Percentiles rank a stretch among this genome's conserved stretches.
phyloP scores from a whole-genome alignment of 164 flowering plant species.

The grape (Vitis vinifera) region DNA sequence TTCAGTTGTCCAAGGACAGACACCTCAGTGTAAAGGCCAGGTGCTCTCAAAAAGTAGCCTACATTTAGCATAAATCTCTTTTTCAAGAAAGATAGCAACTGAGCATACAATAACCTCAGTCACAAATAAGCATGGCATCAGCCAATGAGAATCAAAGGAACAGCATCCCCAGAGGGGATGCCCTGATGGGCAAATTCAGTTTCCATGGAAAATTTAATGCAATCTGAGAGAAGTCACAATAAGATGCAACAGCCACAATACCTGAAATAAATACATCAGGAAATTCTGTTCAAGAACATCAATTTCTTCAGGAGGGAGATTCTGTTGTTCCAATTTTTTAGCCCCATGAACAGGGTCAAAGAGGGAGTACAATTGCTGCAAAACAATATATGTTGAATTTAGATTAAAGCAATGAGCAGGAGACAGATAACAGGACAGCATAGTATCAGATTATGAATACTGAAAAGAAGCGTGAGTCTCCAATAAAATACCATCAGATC shows the following conservation, averaged over 20 bases:
- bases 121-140: too few species aligned
- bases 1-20: too few species aligned
- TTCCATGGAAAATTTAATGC: background rate
- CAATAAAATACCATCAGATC: conserved; percentile 74
- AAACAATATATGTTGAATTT: background rate
- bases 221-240: background rate
- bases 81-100: too few species aligned
- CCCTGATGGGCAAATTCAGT: background rate
- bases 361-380: conserved; percentile 88
- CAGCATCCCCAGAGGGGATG: too few species aligned
- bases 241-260: conserved; percentile 8
- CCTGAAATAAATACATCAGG: conserved; percentile 75
- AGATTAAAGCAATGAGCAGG: background rate
- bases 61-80: too few species aligned
- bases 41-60: too few species aligned
- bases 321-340: conserved; percentile 78
- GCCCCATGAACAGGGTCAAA: conserved; percentile 82
- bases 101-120: too few species aligned
- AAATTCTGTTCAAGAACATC: conserved; percentile 91
- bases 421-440: background rate
- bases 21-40: too few species aligned
- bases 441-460: background rate
- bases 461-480: background rate
- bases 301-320: conserved; percentile 58
- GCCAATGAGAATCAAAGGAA: too few species aligned